Conservation (phyloP, 148 eudicot genomes). For the Silene latifolia region DNA sequence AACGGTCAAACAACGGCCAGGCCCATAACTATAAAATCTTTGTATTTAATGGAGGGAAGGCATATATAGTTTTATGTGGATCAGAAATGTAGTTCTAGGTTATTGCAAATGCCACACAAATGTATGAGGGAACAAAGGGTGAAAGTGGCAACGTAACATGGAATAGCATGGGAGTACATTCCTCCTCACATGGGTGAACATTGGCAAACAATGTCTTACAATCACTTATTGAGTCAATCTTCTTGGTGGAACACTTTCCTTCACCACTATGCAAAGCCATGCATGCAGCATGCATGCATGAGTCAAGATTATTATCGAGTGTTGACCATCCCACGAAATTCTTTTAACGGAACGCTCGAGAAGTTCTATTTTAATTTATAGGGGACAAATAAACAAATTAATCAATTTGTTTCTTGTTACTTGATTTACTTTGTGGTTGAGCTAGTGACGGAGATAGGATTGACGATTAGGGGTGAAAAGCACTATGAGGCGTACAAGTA, state of each 20-base stretch:
- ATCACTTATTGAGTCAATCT: background rate
- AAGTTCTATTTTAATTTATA: no score
- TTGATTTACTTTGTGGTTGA: no score
- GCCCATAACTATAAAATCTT: background rate
- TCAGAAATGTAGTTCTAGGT: background rate
- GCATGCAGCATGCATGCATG: slow-evolving; percentile 9
- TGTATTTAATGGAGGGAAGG: background rate
- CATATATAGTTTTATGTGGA: background rate
- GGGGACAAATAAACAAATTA: no score
- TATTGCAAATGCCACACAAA: background rate
- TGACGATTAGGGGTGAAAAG: no score
- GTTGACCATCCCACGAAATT: no score
- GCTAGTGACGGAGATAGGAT: no score
- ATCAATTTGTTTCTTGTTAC: no score
- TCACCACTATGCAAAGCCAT: no score
- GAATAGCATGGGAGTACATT: slow-evolving; percentile 27
- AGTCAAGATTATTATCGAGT: background rate
- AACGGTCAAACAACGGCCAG: background rate
- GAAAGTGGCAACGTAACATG: slow-evolving; percentile 6
- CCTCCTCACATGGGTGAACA: slow-evolving; percentile 26
- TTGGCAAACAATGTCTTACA: slow-evolving; percentile 9
- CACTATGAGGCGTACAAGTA: no score
- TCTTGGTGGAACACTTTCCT: no score
- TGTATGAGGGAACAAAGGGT: slow-evolving; percentile 14
- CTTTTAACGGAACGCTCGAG: no score